Percentiles rank a stretch among this genome's conserved stretches.
Conservation (phyloP, 371 early-diverging fungal species). For the Chytridium lagenaria region DNA sequence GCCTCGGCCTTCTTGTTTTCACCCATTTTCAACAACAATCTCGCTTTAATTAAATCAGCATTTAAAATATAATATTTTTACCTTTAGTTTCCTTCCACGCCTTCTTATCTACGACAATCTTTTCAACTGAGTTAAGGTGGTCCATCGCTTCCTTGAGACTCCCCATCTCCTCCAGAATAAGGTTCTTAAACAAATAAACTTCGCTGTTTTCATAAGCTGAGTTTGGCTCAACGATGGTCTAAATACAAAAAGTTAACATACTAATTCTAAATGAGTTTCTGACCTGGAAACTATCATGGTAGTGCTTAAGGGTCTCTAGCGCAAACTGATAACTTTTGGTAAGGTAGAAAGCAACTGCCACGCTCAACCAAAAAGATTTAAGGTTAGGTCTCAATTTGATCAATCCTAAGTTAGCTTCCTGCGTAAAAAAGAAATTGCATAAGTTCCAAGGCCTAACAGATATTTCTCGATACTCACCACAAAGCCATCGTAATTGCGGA, state of each 20-base stretch:
- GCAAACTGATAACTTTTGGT: constrained; percentile 77
- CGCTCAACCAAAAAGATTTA: constrained; percentile 82
- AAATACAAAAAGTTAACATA: not conserved
- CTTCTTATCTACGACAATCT: constrained; percentile 74
- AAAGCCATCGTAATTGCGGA: constrained; percentile 85
- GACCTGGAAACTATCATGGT: constrained; percentile 77
- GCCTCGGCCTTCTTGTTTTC: constrained; percentile 75
- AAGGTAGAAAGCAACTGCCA: constrained; percentile 87
- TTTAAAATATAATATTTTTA: not conserved
- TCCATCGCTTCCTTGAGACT: constrained; percentile 77
- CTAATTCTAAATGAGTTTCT: not conserved
- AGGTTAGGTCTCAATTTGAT: constrained; percentile 72
- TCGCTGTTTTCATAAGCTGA: constrained; percentile 79
- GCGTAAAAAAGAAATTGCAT: too few relatives aligned
- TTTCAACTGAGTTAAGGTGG: constrained; percentile 72
- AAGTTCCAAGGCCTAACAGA: too few relatives aligned
- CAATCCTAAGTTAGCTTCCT: constrained; percentile 51
- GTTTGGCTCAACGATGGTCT: constrained; percentile 42
- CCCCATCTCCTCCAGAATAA: constrained; percentile 80
- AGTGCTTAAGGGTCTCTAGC: constrained; percentile 69
- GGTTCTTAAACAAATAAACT: constrained; percentile 75
- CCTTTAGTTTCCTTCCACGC: constrained; percentile 68
- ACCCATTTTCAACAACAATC: constrained; percentile 72
- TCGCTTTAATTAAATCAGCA: constrained; percentile 51
- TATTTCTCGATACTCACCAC: constrained; percentile 68